Base-by-base conservation (phyloP, 495 filamentous ascomycete species). In the Daldinia vernicosa region DNA sequence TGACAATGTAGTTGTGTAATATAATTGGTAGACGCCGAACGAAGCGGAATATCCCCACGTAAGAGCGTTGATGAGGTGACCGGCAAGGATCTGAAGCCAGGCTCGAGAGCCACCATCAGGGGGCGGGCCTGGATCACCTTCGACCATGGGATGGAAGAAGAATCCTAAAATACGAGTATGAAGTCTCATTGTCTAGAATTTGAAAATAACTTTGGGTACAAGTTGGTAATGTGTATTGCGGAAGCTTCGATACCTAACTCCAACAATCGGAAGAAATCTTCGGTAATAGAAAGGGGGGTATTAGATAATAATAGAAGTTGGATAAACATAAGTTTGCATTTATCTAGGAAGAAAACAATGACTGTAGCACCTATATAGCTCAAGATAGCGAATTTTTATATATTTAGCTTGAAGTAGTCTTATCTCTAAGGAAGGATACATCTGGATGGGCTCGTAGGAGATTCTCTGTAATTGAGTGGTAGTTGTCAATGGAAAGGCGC, bases 11-110 rank as follows among this genome's bases (percentile, higher is more conserved):
- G 24, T 52, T 26, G 50, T 52, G 15, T 52, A 52, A 52, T 52
- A 52, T 24, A 27, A 12, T 2, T 52, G 50, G 15, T 52, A 52
- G 11, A 52, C 50, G 12, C 50, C 50, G 15, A 52, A 52, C 6
- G 50, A 52, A 52, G 50, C 50, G 4, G 50, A 52, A n/a, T 52
- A 52, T 28, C 50, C 50, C 50, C 50, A 52, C 4, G 50, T 52
- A 6, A 52, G 26, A 30, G 50, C 22, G 14, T 52, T 52, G 50
- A 52, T 52, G 0, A 52, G 4, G 50, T 52, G 50, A 28, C 50
- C 50, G 24, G 50, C 50, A n/a, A 52, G 22, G 50, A 52, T 28
- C 50, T 52, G 50, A 3, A 52, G 50, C 50, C 50, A 52, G 11
- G 50, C 50, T 52, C 19, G 22, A n/a, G 24, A 14, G 17, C 50